Evolutionary conservation across 2,329 filamentous ascomycete genomes (phyloP).

Genomic region (Calonectria pseudoreteaudii): DNA sequence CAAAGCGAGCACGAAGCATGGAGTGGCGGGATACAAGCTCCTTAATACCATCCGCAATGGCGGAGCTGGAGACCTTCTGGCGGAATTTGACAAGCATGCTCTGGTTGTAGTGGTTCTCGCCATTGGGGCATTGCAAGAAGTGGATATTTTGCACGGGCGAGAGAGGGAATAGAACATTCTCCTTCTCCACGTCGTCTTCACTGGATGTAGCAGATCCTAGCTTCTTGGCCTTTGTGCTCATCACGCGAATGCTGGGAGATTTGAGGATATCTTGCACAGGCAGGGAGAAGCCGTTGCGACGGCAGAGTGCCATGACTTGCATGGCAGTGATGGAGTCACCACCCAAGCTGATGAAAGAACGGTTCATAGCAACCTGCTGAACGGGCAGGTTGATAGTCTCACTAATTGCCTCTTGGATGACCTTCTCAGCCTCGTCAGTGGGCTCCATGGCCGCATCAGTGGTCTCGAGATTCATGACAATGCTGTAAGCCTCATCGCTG

Average conservation of each 20-base stretch:
- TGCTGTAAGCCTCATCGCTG: not conserved
- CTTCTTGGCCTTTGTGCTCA: not conserved
- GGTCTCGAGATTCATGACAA: not conserved
- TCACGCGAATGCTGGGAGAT: not conserved
- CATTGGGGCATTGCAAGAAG: slow-evolving; percentile 21
- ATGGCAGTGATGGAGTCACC: slow-evolving; percentile 8
- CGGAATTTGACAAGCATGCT: slow-evolving; percentile 35
- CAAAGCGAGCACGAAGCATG: slow-evolving; percentile 35
- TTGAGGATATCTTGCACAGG: not conserved
- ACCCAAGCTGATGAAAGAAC: not conserved
- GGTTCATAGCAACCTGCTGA: not conserved
- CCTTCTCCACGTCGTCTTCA: not conserved
- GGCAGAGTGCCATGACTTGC: slow-evolving; percentile 1
- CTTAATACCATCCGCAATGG: slow-evolving; percentile 27
- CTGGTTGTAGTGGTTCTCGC: slow-evolving; percentile 36
- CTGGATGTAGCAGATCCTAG: not conserved
- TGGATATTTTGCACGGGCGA: not conserved
- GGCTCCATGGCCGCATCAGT: not conserved
- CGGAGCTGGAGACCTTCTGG: not conserved
- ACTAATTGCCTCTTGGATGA: not conserved
- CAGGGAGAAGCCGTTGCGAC: not conserved
- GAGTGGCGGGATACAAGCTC: slow-evolving; percentile 25
- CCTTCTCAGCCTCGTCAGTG: not conserved
- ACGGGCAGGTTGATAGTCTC: not conserved
- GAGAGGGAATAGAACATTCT: not conserved